A percentile compares a stretch with the other conserved stretches of the same genome.
These are phyloP conservation scores for Rhodocollybia butyracea DNA, from an alignment of 768 basidiomycete species.

Conservation along the genomic window DNA sequence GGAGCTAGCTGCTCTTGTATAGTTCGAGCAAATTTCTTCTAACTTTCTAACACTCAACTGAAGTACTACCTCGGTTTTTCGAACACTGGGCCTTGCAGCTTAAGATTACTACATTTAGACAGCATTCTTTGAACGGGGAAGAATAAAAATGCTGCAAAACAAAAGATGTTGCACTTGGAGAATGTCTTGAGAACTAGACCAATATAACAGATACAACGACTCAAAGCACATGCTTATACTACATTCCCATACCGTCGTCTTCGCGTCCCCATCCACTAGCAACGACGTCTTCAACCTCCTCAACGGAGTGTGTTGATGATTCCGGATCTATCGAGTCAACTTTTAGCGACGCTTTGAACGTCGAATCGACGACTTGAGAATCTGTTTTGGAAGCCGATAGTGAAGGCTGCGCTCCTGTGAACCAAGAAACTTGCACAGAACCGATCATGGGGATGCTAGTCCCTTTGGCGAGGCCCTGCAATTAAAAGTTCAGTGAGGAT, in stretches of 20 bases:
- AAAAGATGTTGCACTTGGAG: no score
- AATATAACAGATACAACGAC: background rate
- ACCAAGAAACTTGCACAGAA: conserved; percentile 66
- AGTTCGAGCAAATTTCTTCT: background rate
- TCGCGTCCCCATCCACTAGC: conserved; percentile 73
- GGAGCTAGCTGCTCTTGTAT: background rate
- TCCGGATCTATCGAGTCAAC: conserved; percentile 22
- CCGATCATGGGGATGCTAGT: conserved; percentile 63
- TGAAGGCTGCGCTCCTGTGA: conserved; percentile 28
- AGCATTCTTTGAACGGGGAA: no score
- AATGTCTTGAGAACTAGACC: background rate
- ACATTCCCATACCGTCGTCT: conserved; percentile 74
- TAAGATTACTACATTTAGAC: no score
- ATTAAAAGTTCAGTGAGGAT: background rate
- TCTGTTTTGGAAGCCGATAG: conserved; percentile 13
- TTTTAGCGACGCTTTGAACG: background rate
- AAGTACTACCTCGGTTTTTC: no score
- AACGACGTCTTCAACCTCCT: conserved; percentile 58
- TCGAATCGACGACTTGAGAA: background rate
- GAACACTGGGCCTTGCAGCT: no score
- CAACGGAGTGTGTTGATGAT: conserved; percentile 24
- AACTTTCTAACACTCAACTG: no score
- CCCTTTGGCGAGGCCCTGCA: conserved; percentile 72
- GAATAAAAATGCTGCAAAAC: no score
- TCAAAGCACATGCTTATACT: background rate